Conservation (phyloP, 805 yeast species). For the Debaryomyces maramus region DNA sequence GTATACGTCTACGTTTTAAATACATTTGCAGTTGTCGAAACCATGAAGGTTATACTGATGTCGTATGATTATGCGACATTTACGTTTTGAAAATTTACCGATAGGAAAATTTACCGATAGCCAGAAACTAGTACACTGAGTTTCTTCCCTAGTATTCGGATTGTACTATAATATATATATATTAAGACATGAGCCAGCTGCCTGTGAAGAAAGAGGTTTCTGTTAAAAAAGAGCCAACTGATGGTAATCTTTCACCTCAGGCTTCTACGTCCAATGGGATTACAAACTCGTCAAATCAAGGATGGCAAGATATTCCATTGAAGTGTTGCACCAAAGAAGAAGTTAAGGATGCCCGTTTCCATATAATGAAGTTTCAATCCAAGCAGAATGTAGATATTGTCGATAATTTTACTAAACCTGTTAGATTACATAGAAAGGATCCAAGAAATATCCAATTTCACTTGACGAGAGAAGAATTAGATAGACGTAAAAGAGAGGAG, state of each 20-base stretch:
- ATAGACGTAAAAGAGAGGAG: conserved; percentile 46
- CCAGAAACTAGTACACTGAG: too few species aligned
- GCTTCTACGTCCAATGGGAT: conserved; percentile 3
- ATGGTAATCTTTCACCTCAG: neutral
- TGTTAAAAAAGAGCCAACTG: conserved; percentile 24
- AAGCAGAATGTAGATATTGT: conserved; percentile 70
- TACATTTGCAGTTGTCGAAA: too few species aligned
- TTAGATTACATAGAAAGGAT: conserved; percentile 88
- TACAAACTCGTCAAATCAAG: conserved; percentile 18
- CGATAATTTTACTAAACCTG: conserved; percentile 73
- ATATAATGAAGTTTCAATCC: conserved; percentile 78
- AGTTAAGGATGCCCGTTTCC: conserved; percentile 70
- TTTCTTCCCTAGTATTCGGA: too few species aligned
- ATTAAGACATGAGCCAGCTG: conserved; percentile 24
- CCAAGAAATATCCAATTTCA: conserved; percentile 90
- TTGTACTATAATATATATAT: too few species aligned
- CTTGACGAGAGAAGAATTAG: conserved; percentile 74
- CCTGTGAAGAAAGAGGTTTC: conserved; percentile 28
- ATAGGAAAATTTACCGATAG: too few species aligned
- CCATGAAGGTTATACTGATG: too few species aligned
- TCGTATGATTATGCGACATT: too few species aligned
- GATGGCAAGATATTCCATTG: conserved; percentile 57
- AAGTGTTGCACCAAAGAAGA: conserved; percentile 74
- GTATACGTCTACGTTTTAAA: too few species aligned
- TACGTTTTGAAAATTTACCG: too few species aligned